Conservation (phyloP, 140 eudicot species). For the Anethum foeniculum region DNA sequence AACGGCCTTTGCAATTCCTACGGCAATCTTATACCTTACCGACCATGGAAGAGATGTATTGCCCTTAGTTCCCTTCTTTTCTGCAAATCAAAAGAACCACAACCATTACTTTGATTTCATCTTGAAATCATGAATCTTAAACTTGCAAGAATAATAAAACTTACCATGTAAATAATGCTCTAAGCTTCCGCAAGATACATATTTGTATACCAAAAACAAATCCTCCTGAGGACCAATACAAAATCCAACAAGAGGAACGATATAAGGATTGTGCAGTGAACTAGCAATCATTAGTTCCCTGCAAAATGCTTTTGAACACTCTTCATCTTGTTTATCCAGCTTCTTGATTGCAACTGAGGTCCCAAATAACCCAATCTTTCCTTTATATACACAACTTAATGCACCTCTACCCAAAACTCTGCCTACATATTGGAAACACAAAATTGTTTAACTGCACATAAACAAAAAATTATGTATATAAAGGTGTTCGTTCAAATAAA, state of each 20-base stretch:
- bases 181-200: conserved; percentile 88
- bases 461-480: background rate
- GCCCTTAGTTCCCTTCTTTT: conserved; percentile 60
- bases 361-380: conserved; percentile 72
- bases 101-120: background rate
- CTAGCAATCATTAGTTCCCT: conserved; percentile 97
- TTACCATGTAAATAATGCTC: conserved; percentile 89
- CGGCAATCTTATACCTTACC: conserved; percentile 69
- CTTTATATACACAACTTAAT: conserved; percentile 85
- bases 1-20: conserved; percentile 74
- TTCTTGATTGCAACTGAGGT: conserved; percentile 84
- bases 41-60: conserved; percentile 73
- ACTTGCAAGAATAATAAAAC: conserved; percentile 5
- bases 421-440: conserved; percentile 30
- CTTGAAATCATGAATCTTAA: background rate
- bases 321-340: conserved; percentile 81
- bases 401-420: conserved; percentile 99
- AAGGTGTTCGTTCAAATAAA: background rate
- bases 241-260: conserved; percentile 88
- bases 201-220: conserved; percentile 78
- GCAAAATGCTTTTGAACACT: conserved; percentile 85
- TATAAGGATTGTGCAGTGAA: conserved; percentile 62
- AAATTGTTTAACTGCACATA: background rate
- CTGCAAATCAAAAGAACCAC: conserved; percentile 31
- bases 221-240: conserved; percentile 87